These are phyloP conservation scores for Firmiana major DNA, from an alignment of 345 rosid species.

Conservation along the genomic window DNA sequence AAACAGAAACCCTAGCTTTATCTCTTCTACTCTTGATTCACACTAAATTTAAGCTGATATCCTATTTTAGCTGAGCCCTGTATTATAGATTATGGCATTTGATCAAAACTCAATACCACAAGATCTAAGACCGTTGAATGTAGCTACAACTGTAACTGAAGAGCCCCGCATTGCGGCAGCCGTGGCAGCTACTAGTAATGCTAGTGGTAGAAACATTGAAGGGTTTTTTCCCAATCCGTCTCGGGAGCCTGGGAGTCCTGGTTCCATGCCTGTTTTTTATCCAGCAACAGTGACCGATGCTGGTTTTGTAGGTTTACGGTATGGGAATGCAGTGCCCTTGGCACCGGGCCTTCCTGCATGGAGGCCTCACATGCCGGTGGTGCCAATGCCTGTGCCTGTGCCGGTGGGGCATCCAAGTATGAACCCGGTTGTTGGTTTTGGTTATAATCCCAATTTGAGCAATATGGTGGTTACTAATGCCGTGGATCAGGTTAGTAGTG, in stretches of 20 bases:
- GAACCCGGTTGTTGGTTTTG: conserved; percentile 33
- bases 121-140: conserved; percentile 45
- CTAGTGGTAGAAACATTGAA: conserved; percentile 30
- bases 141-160: conserved; percentile 34
- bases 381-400: conserved; percentile 25
- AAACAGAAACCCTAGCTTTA: conserved; percentile 23
- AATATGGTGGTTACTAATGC: conserved; percentile 46
- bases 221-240: conserved; percentile 27
- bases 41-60: conserved; percentile 5
- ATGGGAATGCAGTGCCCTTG: conserved; percentile 30
- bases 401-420: conserved; percentile 37
- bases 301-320: conserved; percentile 46
- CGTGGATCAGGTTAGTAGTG: conserved; percentile 38
- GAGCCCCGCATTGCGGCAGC: conserved; percentile 45
- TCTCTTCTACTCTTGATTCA: conserved; percentile 8
- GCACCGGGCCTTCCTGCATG: conserved; percentile 30
- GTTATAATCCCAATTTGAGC: conserved; percentile 33
- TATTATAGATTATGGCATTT: conserved; percentile 44
- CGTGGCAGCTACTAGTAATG: conserved; percentile 10
- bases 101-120: conserved; percentile 48
- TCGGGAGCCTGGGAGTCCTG: conserved; percentile 30
- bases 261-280: conserved; percentile 42
- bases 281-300: conserved; percentile 39
- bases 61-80: conserved; percentile 6
- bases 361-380: conserved; percentile 26